phyloP scores from a whole-genome alignment of 345 rosid species.

The Eucalyptus dawsonii region DNA sequence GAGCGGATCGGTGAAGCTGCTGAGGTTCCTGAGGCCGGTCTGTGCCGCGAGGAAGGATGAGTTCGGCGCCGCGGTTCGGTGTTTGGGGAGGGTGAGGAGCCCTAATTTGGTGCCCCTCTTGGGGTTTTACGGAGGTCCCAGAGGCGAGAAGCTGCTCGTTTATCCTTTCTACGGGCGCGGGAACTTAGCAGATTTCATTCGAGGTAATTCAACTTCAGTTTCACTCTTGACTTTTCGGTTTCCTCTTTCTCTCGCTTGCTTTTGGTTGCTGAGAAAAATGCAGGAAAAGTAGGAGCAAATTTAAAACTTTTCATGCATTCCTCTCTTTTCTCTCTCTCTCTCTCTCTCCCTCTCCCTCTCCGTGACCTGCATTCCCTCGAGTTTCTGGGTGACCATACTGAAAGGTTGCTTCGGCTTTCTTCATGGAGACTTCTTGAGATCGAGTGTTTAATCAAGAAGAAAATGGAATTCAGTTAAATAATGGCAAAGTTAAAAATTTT shows the following conservation, averaged over 20 bases:
- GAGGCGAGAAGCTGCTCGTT: conserved; percentile 92
- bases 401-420: not conserved
- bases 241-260: not conserved
- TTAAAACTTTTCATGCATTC: too few species aligned
- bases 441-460: not conserved
- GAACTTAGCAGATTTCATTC: conserved; percentile 59
- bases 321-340: not conserved
- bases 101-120: conserved; percentile 78
- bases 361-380: not conserved
- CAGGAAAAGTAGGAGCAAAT: not conserved
- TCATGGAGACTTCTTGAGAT: not conserved
- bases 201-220: conserved; percentile 30
- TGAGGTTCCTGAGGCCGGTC: conserved; percentile 75
- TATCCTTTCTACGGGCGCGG: conserved; percentile 58
- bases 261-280: not conserved
- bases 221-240: not conserved
- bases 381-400: not conserved
- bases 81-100: conserved; percentile 53
- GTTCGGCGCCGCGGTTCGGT: conserved; percentile 32
- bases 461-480: not conserved
- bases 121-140: conserved; percentile 77
- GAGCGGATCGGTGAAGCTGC: conserved; percentile 39
- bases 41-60: conserved; percentile 40
- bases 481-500: not conserved
- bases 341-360: not conserved